These are phyloP conservation scores for Lachancea quebecensis DNA, from an alignment of 805 yeast genomes.

Conservation along the genomic window DNA sequence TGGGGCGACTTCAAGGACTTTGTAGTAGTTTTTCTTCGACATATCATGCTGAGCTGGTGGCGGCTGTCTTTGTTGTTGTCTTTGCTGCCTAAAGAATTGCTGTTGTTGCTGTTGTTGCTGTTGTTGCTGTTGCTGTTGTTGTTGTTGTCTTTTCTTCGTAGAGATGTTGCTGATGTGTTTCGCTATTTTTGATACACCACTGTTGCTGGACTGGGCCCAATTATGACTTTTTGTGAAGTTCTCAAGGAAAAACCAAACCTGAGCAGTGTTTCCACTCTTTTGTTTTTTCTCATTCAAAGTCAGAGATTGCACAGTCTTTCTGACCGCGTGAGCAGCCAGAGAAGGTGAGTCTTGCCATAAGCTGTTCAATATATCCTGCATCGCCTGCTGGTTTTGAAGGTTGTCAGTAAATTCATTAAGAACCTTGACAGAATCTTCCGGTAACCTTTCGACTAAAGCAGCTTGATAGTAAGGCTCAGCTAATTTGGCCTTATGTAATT, in stretches of 20 bases:
- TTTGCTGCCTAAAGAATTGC: constrained; percentile 25
- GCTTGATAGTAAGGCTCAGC: constrained; percentile 18
- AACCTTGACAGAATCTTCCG: constrained; percentile 11
- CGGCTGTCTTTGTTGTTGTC: constrained; percentile 27
- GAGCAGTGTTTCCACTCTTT: constrained; percentile 11
- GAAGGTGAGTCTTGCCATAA: constrained; percentile 27
- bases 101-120: constrained; percentile 36
- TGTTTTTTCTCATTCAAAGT: constrained; percentile 6
- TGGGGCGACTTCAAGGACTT: constrained; percentile 58
- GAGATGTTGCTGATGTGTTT: constrained; percentile 35
- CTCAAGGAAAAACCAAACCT: constrained; percentile 10
- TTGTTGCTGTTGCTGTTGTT: constrained; percentile 36
- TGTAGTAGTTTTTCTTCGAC: constrained; percentile 66
- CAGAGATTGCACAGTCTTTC: constrained; percentile 12
- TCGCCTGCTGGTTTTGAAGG: background rate
- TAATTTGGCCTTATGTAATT: constrained; percentile 5
- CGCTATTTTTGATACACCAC: constrained; percentile 18
- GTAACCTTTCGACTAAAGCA: constrained; percentile 15
- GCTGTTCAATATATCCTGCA: constrained; percentile 14
- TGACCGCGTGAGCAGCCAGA: constrained; percentile 21
- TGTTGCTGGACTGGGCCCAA: constrained; percentile 14
- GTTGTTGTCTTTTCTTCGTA: constrained; percentile 40
- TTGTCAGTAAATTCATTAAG: constrained; percentile 15
- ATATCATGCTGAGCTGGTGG: constrained; percentile 17
- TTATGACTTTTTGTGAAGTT: constrained; percentile 21